Percentiles rank a stretch among this genome's conserved stretches.
These are phyloP conservation scores for Cladorrhinum samala DNA, from an alignment of 495 filamentous ascomycete genomes.

Conservation along the genomic window DNA sequence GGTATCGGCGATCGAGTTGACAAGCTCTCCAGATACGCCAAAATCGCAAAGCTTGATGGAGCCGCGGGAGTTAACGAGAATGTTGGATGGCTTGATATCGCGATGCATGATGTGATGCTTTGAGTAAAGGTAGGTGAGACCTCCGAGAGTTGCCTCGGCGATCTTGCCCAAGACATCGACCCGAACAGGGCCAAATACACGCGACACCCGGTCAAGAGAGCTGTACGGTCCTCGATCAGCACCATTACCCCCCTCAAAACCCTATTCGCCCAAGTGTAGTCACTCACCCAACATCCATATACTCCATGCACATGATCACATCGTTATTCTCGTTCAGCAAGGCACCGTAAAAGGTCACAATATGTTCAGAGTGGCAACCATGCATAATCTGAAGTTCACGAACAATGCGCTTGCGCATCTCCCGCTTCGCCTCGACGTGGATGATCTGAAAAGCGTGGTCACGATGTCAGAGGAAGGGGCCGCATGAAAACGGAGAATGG, in stretches of 20 bases:
- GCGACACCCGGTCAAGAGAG: conserved; percentile 89
- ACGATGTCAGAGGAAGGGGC: conserved; percentile 4
- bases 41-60: conserved; percentile 98
- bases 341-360: conserved; percentile 95
- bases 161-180: conserved; percentile 99
- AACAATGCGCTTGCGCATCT: conserved; percentile 91
- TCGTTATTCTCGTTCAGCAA: conserved; percentile 94
- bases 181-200: conserved; percentile 87
- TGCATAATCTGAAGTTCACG: conserved; percentile 96
- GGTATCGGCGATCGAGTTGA: conserved; percentile 95
- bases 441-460: conserved; percentile 62
- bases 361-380: conserved; percentile 92
- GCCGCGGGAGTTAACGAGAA: conserved; percentile 88
- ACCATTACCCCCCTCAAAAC: neutral
- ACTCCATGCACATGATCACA: conserved; percentile 99
- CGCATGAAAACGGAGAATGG: neutral
- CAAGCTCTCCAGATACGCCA: conserved; percentile 90
- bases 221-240: conserved; percentile 47
- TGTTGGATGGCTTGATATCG: conserved; percentile 97
- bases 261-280: neutral
- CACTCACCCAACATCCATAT: conserved; percentile 95
- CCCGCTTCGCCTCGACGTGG: conserved; percentile 94
- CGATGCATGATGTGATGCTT: conserved; percentile 96
- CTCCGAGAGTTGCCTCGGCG: conserved; percentile 90
- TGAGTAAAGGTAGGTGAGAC: conserved; percentile 89